Evolutionary conservation across 1,139 yeast species (phyloP).

Genomic region (Magnusiomyces ingens): DNA sequence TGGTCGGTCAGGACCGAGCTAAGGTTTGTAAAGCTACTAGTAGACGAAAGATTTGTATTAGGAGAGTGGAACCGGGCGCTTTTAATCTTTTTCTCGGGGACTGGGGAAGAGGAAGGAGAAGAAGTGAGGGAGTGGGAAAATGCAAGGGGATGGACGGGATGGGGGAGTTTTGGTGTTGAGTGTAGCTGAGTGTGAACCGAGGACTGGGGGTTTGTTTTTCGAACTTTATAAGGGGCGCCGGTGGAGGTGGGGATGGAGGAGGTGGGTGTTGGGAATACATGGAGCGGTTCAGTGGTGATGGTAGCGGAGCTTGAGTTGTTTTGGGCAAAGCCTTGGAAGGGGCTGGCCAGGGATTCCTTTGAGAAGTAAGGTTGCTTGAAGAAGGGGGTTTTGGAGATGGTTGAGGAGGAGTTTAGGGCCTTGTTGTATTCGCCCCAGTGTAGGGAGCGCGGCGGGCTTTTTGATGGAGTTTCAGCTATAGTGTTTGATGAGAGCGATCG

Average conservation of each 20-base stretch:
- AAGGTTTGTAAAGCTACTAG: constrained; percentile 4
- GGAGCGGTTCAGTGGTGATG: neutral
- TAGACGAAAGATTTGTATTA: neutral
- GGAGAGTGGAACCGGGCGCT: neutral
- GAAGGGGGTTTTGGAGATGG: constrained; percentile 11
- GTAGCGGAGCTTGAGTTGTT: constrained; percentile 3
- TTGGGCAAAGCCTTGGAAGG: neutral
- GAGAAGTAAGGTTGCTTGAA: constrained; percentile 14
- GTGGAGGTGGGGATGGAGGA: neutral
- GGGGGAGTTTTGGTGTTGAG: constrained; percentile 5
- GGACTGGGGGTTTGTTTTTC: neutral
- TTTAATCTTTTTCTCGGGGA: neutral
- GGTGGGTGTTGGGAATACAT: neutral
- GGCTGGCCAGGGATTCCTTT: constrained; percentile 5
- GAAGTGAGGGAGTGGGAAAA: constrained; percentile 13
- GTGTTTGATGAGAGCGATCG: neutral
- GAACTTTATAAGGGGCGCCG: constrained; percentile 5
- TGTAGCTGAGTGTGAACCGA: constrained; percentile 1
- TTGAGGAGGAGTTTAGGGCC: neutral
- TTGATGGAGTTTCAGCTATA: neutral
- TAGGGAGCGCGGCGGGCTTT: neutral
- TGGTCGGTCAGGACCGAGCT: neutral
- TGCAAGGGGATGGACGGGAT: constrained; percentile 15
- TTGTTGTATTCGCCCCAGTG: neutral
- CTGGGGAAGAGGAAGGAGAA: constrained; percentile 15